Conservation (phyloP, 139 green algal genomes). For the Pleodorina starrii region DNA sequence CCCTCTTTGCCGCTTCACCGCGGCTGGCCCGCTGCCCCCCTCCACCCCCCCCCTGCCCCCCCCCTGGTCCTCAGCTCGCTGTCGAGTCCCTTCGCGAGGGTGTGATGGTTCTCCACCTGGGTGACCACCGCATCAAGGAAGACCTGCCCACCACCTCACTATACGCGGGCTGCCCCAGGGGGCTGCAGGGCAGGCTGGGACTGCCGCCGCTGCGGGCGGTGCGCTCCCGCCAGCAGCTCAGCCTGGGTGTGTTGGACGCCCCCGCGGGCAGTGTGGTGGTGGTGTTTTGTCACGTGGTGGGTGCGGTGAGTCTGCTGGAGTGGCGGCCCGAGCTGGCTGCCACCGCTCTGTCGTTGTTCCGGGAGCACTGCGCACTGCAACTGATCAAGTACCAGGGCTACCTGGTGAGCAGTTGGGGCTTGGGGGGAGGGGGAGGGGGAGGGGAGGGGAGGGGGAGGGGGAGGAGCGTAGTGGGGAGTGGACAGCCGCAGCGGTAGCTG, state of each 20-base stretch:
- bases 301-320: slow-evolving; percentile 37
- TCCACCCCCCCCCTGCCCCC: no score
- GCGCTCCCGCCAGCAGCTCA: background rate
- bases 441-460: background rate
- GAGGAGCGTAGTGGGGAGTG: no score
- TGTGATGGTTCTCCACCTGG: slow-evolving; percentile 57
- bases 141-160: slow-evolving; percentile 30
- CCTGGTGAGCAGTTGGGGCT: slow-evolving; percentile 38
- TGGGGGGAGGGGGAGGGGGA: background rate
- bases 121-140: slow-evolving; percentile 42
- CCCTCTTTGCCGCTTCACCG: background rate
- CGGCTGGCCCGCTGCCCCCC: background rate
- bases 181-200: slow-evolving; percentile 43
- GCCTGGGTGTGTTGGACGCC: slow-evolving; percentile 48
- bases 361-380: slow-evolving; percentile 28
- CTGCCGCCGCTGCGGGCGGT: slow-evolving; percentile 35
- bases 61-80: slow-evolving; percentile 24
- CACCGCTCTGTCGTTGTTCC: slow-evolving; percentile 42
- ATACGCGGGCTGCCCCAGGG: slow-evolving; percentile 38
- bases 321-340: slow-evolving; percentile 38
- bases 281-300: slow-evolving; percentile 55
- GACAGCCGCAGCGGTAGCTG: no score
- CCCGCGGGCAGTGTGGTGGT: slow-evolving; percentile 43
- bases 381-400: slow-evolving; percentile 51
- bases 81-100: slow-evolving; percentile 44